Evolutionary conservation across 2,329 filamentous ascomycete species (phyloP), one percentile per base, ranked within the genome.

Genomic region (Ceratocystis albifundus): DNA sequence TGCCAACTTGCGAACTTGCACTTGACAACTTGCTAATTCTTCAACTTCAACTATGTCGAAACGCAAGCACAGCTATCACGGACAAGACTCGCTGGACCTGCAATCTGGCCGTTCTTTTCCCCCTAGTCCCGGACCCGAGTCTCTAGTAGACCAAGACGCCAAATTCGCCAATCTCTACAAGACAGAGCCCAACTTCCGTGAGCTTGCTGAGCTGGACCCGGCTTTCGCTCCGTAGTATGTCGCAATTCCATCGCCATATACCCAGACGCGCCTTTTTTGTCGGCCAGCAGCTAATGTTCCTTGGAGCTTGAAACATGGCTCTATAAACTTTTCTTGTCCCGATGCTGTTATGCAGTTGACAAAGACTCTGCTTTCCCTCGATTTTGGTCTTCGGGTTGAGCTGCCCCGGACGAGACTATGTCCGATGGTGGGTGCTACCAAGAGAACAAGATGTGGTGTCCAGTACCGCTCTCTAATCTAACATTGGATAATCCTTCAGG

Each of bases 301-400:
- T 59, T 10, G 50, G 66, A 78, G 77, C 5, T 70, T 77, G 48
- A 75, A 76, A 45, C 70, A 75, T 17, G 74, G 77, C 7, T 84
- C 87, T 69, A 79, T 96, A 30, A 85, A 96, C 76, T 97, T 97
- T 71, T 86, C 84, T 64, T 82, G 96, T 71, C 88, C 92, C 3
- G 77, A 80, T 62, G 84, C 89, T 25, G 84, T 96, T 7, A 83
- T 88, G 83, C 91, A 86, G 70, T 79, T 97, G 62, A 95, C 92
- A 10, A 91, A 88, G 72, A 86, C 87, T 20, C 80, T 96, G 1
- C 79, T 97, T 20, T 84, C 83, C 68, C 76, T 82, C 15, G 87
- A 96, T 74, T 97, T 96, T 74, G 81, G 80, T 12, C 75, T 97
- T 7, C 72, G 78, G 0, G 77, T 96, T 15, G 79, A 87, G 4